Evolutionary conservation across 2,329 filamentous ascomycete species (phyloP).

Genomic region (Cladobotryum mycophilum): DNA sequence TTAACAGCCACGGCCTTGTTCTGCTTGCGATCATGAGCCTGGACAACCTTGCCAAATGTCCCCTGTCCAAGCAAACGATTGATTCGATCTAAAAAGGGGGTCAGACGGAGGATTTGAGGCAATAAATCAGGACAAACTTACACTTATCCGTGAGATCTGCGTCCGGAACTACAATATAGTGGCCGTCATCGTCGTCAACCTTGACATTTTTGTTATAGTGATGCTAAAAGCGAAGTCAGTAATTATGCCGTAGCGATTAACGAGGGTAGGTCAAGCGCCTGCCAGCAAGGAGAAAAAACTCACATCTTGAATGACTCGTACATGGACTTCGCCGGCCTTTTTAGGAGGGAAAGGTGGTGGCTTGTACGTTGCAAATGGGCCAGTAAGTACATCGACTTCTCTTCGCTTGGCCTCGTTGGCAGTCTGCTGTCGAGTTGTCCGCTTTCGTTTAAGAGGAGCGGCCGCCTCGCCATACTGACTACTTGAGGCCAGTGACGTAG

Average conservation of each 20-base stretch:
- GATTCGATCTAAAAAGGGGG: conserved; percentile 63
- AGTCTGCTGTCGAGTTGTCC: conserved; percentile 67
- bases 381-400: conserved; percentile 63
- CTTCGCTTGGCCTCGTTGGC: conserved; percentile 77
- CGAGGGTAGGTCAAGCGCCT: background rate
- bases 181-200: conserved; percentile 92
- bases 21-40: conserved; percentile 74
- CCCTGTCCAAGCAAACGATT: conserved; percentile 87
- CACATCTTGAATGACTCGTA: conserved; percentile 58
- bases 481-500: conserved; percentile 67
- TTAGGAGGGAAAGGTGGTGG: conserved; percentile 83
- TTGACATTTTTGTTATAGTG: conserved; percentile 56
- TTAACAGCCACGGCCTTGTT: conserved; percentile 86
- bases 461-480: conserved; percentile 58
- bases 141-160: conserved; percentile 83
- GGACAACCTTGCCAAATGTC: conserved; percentile 96
- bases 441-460: conserved; percentile 84
- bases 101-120: background rate
- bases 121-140: conserved; percentile 42
- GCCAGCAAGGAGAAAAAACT: conserved; percentile 26
- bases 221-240: conserved; percentile 15
- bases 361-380: conserved; percentile 72
- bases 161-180: conserved; percentile 89
- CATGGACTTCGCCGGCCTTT: conserved; percentile 75
- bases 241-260: background rate